Evolutionary conservation across 177 flowering plant genomes (phyloP), one percentile per base, ranked within the genome.

Genomic region (Tripterygium wilfordii): DNA sequence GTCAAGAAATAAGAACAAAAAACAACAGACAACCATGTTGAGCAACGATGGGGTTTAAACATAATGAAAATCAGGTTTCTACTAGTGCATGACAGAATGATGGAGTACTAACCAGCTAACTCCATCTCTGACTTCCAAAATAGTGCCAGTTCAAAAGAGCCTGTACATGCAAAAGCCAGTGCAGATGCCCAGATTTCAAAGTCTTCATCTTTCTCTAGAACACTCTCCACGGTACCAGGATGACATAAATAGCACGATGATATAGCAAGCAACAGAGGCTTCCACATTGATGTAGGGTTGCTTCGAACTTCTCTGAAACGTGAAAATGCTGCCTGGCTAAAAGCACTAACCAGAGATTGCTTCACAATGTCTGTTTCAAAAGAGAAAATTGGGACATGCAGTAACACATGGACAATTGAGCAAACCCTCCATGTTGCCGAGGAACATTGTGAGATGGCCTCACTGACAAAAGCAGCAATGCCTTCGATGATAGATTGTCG

Each of bases 391-490:
- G 83, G 82, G 49, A 66, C 62, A 59, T 83, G 74, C 17, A 86
- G 70, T 31, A 87, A 61, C 10, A 64, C 10, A 63, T 83, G 91
- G 20, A 79, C 74, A 41, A 86, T 75, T 24, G 85, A 71, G 45
- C 82, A 81, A 35, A 85, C 91, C 68, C 80, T 82, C 80, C 73
- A 70, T 42, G 71, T 76, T 27, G 88, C 87, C 54, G 88, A 76
- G 27, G 84, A 79, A 57, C 76, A 79, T 50, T 82, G 74, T 42
- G 53, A 50, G 48, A 83, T 74, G 41, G 87, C 91, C 47, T 72
- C 73, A 27, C 67, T 62, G 8, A 87, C 64, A 60, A 83, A 87
- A 37, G 71, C 67, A 58, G 70, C 64, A 37, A 81, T 74, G 35
- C 79, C 72, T 69, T 79, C 86, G 44, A 81, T 60, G 20, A 87